Evolutionary conservation across 2,329 filamentous ascomycete species (phyloP).

Genomic region (Corinectria fuckeliana): DNA sequence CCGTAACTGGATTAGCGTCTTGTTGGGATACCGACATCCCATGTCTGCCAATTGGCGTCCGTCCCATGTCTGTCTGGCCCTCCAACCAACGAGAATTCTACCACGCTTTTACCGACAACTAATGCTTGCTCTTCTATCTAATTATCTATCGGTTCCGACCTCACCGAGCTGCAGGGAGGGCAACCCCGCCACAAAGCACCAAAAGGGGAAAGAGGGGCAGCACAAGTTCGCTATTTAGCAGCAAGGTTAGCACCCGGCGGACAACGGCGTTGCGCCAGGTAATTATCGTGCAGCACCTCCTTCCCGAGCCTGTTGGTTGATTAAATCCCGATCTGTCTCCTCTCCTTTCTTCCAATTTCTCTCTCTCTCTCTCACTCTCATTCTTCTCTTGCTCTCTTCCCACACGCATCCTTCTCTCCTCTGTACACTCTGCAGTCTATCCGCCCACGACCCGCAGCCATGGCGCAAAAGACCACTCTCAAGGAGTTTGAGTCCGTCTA

Average conservation of each 20-base stretch:
- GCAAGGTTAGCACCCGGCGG: neutral
- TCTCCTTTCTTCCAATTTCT: neutral
- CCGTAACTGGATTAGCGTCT: neutral
- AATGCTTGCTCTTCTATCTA: no score
- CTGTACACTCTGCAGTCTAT: neutral
- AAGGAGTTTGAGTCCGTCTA: constrained; percentile 91
- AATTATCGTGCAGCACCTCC: constrained; percentile 33
- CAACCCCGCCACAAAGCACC: constrained; percentile 11
- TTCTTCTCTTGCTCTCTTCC: no score
- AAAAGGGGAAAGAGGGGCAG: constrained; percentile 39
- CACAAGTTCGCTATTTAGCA: no score
- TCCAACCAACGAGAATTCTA: constrained; percentile 13
- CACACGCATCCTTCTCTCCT: no score
- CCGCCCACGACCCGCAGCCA: constrained; percentile 40
- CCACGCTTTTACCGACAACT: constrained; percentile 23
- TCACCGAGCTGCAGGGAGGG: constrained; percentile 34
- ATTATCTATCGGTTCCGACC: constrained; percentile 28
- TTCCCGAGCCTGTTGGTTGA: constrained; percentile 6
- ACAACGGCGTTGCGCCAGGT: constrained; percentile 15
- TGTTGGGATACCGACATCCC: neutral
- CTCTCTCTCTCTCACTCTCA: neutral
- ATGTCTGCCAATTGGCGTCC: constrained; percentile 8
- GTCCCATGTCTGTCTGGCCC: neutral
- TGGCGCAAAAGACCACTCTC: constrained; percentile 76
- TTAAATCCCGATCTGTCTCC: neutral